phyloP scores from a whole-genome alignment of 2,329 filamentous ascomycete genomes.

The Colletotrichum karsti region DNA sequence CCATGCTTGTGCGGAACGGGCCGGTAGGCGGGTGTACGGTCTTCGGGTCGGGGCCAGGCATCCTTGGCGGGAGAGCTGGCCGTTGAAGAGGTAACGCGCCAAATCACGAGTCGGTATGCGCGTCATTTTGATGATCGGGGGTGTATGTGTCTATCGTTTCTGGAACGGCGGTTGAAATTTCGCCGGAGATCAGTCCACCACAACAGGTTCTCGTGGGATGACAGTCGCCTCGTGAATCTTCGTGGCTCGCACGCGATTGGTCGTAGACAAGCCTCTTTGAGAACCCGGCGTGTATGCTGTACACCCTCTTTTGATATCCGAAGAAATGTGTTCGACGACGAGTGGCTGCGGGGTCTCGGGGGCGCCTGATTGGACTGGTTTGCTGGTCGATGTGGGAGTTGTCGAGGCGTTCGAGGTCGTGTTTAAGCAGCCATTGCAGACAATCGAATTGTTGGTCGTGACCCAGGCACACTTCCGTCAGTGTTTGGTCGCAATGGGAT shows the following conservation, averaged over 20 bases:
- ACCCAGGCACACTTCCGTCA: no score
- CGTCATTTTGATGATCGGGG: slow-evolving; percentile 47
- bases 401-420: not conserved
- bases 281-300: not conserved
- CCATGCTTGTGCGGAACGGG: slow-evolving; percentile 22
- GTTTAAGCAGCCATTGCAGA: not conserved
- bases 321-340: slow-evolving; percentile 4
- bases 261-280: not conserved
- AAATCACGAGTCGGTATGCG: slow-evolving; percentile 53
- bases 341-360: not conserved
- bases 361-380: slow-evolving; percentile 11
- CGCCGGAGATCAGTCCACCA: no score
- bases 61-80: slow-evolving; percentile 50
- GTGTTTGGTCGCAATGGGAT: not conserved
- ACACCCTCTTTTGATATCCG: slow-evolving; percentile 11
- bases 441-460: not conserved
- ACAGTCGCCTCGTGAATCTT: not conserved
- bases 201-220: not conserved
- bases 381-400: not conserved
- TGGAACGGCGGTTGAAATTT: not conserved
- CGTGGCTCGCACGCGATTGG: not conserved
- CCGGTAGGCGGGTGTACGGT: slow-evolving; percentile 9
- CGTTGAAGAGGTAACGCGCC: slow-evolving; percentile 58
- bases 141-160: no score
- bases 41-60: slow-evolving; percentile 43